Base-by-base conservation (phyloP, 2,329 filamentous ascomycete genomes). In the Paecilomyces formosus region DNA sequence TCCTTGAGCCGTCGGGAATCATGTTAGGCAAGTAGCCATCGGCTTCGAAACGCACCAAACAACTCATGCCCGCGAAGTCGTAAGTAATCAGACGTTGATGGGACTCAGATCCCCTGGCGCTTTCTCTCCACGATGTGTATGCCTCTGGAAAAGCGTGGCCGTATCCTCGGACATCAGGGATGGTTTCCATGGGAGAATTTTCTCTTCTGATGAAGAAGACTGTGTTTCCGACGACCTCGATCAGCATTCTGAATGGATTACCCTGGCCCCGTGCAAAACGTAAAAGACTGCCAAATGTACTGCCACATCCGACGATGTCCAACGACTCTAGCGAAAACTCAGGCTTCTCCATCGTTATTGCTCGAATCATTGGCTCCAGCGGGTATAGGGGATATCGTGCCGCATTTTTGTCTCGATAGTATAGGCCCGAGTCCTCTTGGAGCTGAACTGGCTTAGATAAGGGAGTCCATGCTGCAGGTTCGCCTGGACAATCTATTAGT, bases 141-240 rank as follows among this genome's bases (percentile, higher is more conserved):
- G 78, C 77, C 54, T 88, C 84, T 0, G 84, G 85, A 62, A 90
- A 90, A 0, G 83, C 79, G 63, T 89, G 86, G 0, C 87, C 86
- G 63, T 79, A 88, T 0, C 87, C 88, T 15, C 64, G 64, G 0
- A 89, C 72, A n/a, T 76, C 76, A 0, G 72, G 63, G 4, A 89
- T 84, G 0, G 77, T 66, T 62, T 87, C 83, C 0, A 69, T 80
- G 0, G 86, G 84, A 0, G 81, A 79, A 52, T 83, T 85, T 64
- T 88, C 85, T 22, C 82, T 78, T 0, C 87, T 82, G 12, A 86
- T 69, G 54, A 90, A 79, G 70, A 89, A 87, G 0, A 88, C 78
- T 0, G 83, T 85, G 1, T 79, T 74, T 1, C 78, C 79, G 1
- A 88, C 70, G 0, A 76, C 68, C 60, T 88, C 81, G 3, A 87